Base-by-base conservation (phyloP, 1,139 yeast species). In the Kazachstania sp. region DNA sequence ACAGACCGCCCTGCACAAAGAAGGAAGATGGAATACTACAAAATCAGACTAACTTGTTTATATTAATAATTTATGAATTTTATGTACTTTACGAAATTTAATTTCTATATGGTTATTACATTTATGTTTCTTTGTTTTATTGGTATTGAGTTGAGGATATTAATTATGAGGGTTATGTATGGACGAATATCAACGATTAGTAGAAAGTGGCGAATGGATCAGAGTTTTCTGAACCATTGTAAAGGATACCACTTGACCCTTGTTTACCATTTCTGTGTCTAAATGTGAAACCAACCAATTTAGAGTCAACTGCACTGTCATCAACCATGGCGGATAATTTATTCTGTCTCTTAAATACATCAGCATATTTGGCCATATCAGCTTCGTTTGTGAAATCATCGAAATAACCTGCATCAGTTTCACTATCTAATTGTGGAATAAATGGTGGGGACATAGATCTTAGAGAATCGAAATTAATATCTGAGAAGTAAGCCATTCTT, bases 341-440 rank as follows among this genome's bases (percentile, higher is more conserved):
- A 48, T 79, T 86, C 60, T 84, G 87, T 68, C 94, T 83, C 55
- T 87, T 90, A 73, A 88, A 83, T 18, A 94, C 98, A 61, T 94
- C 98, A 60, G 94, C 92, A 70, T 94, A 94, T 68, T 92, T 90
- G 57, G 92, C 90, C 97, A 94, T 90, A 66, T 94, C 95, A 47
- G 86, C 90, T 61, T 90, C 97, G 66, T 87, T 94, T 52, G 86
- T 88, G 64, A 94, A 94, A 65, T 94, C 98, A 68, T 94, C 99
- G 65, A 94, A 94, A 69, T 94, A 94, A 1, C 98, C 99, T 1
- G 97, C 97, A 69, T 94, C 99, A 53, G 90, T 94, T 61, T 94
- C 98, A 52, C 88, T 86, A 63, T 92, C 97, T 53, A 94, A 74
- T 61, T 94, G 96, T 1, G 99, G 99, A 29, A 94, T 86, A 66